These are phyloP conservation scores for Cutaneotrichosporon arboriforme DNA, from an alignment of 1,284 basidiomycete species.

Conservation along the genomic window DNA sequence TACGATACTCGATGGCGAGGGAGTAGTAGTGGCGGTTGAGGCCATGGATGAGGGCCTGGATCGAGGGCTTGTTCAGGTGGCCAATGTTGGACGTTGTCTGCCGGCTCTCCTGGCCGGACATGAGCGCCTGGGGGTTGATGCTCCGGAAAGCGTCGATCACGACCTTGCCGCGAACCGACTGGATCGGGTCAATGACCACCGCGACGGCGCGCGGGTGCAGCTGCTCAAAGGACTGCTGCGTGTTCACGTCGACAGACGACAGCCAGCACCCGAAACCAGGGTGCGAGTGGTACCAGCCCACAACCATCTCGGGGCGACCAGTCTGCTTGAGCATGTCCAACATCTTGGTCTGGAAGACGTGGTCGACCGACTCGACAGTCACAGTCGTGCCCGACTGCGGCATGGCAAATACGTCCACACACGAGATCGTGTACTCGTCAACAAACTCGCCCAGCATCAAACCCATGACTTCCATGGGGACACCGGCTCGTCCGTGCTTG, in stretches of 20 bases:
- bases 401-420: conserved; percentile 99
- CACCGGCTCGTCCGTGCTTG: conserved; percentile 97
- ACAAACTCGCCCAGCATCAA: conserved; percentile 98
- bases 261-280: conserved; percentile 99
- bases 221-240: conserved; percentile 98
- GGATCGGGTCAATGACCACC: conserved; percentile 97
- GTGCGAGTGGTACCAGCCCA: conserved; percentile 99
- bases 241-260: conserved; percentile 98
- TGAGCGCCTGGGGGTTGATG: conserved; percentile 77
- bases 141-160: conserved; percentile 99
- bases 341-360: conserved; percentile 99
- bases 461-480: conserved; percentile 99
- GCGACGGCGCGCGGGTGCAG: conserved; percentile 92
- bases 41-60: conserved; percentile 93
- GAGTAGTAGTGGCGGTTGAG: conserved; percentile 93
- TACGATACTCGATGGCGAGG: conserved; percentile 92
- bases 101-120: conserved; percentile 83
- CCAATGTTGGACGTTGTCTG: conserved; percentile 99
- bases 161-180: conserved; percentile 97
- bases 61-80: conserved; percentile 96
- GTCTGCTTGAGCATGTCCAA: conserved; percentile 99
- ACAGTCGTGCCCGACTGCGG: conserved; percentile 98
- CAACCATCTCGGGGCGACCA: conserved; percentile 94
- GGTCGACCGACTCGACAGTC: conserved; percentile 97
- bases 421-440: conserved; percentile 90